Evolutionary conservation across 306 rosid species (phyloP).

Genomic region (Quercus alba): DNA sequence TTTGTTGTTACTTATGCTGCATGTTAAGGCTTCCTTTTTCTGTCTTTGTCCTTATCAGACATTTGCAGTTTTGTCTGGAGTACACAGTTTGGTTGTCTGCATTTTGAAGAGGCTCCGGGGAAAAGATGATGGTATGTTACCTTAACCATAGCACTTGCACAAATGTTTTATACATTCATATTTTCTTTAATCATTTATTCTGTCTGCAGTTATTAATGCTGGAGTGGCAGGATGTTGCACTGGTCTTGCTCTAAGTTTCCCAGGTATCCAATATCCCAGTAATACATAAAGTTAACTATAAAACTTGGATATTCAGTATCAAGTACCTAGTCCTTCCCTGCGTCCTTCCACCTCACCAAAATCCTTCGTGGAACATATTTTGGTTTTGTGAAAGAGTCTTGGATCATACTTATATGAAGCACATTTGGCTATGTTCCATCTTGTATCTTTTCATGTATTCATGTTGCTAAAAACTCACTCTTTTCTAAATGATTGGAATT

Average conservation of each 20-base stretch:
- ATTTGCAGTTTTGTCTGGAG: conserved; percentile 97
- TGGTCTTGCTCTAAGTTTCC: conserved; percentile 94
- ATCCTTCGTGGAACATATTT: too few relatives aligned
- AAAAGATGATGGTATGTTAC: conserved; percentile 80
- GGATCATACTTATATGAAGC: background rate
- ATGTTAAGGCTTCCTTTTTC: background rate
- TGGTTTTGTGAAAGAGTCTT: background rate
- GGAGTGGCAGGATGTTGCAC: conserved; percentile 99
- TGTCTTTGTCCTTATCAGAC: conserved; percentile 45
- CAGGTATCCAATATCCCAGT: conserved; percentile 43
- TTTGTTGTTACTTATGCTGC: background rate
- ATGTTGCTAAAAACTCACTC: background rate
- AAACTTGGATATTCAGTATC: background rate
- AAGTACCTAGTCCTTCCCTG: background rate
- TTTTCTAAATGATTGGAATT: too few relatives aligned
- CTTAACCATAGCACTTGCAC: conserved; percentile 9
- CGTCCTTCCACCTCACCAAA: background rate
- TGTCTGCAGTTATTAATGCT: conserved; percentile 75
- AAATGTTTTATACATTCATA: background rate
- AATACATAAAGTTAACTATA: background rate
- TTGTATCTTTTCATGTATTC: background rate
- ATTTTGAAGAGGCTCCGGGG: conserved; percentile 86
- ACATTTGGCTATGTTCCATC: background rate
- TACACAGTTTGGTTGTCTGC: conserved; percentile 95
- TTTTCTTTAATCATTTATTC: conserved; percentile 6